phyloP scores from a whole-genome alignment of 2,329 filamentous ascomycete species.

The Fusarium neocosmosporiellum region DNA sequence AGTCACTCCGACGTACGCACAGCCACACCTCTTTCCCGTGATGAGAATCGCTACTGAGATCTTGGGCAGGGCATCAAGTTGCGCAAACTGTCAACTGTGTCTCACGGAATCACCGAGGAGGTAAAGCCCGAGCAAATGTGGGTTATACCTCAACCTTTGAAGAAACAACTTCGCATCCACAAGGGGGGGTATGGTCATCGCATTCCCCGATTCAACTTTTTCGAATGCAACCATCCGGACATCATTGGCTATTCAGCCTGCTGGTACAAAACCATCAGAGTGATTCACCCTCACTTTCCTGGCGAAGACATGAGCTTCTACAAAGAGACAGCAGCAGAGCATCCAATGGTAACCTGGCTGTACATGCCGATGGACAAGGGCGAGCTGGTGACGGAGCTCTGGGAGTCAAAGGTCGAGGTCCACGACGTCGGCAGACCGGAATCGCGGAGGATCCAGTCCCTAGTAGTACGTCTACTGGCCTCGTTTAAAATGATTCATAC shows the following conservation, averaged over 20 bases:
- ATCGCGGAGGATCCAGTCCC: neutral
- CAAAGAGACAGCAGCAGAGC: neutral
- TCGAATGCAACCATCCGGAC: neutral
- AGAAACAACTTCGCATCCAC: neutral
- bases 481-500: neutral
- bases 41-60: neutral
- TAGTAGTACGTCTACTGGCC: neutral
- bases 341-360: neutral
- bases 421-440: neutral
- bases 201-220: neutral
- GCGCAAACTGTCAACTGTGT: neutral
- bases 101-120: neutral
- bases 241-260: neutral
- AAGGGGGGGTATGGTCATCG: neutral
- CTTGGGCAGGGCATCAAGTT: neutral
- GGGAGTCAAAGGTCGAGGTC: neutral
- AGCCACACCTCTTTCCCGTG: neutral
- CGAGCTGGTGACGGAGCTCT: neutral
- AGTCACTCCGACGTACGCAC: neutral
- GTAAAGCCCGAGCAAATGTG: neutral
- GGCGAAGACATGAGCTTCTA: neutral
- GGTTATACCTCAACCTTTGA: neutral
- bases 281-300: neutral
- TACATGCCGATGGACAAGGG: slow-evolving; percentile 1
- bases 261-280: neutral